A percentile compares a stretch with the other conserved stretches of the same genome.
phyloP scores from a whole-genome alignment of 192 early-diverging fungal species.

The Coemansia sp. region DNA sequence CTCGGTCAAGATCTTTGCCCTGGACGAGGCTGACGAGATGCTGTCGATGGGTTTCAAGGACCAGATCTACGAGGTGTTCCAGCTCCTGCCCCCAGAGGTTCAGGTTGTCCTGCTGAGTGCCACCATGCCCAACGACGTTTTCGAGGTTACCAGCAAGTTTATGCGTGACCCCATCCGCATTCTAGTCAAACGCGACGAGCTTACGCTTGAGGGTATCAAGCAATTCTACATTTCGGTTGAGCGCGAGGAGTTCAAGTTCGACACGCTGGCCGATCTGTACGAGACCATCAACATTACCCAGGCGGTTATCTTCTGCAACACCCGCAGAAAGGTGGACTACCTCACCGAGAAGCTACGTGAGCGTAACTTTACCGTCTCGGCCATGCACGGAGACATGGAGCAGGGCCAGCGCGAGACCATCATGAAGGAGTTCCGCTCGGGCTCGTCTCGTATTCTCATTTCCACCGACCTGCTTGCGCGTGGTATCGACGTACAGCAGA shows the following conservation, averaged over 20 bases:
- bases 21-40: conserved; percentile 99
- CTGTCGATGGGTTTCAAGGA: conserved; percentile 98
- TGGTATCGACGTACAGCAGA: conserved; percentile 99
- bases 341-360: conserved; percentile 93
- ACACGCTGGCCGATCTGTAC: conserved; percentile 97
- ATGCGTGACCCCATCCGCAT: conserved; percentile 99
- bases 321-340: conserved; percentile 99
- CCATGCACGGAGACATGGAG: conserved; percentile 99
- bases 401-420: conserved; percentile 93
- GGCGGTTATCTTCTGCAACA: conserved; percentile 99
- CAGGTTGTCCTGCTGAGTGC: conserved; percentile 97
- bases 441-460: conserved; percentile 93
- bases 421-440: conserved; percentile 99
- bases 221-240: conserved; percentile 99
- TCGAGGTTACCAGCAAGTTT: conserved; percentile 95
- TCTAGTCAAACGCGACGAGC: conserved; percentile 96
- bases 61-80: conserved; percentile 96
- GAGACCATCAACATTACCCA: conserved; percentile 97
- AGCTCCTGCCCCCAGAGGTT: conserved; percentile 78
- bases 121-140: conserved; percentile 93
- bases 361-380: conserved; percentile 92
- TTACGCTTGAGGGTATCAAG: conserved; percentile 93
- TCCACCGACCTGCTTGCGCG: conserved; percentile 97
- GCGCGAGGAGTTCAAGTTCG: conserved; percentile 99
- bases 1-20: conserved; percentile 94